A percentile compares a stretch with the other conserved stretches of the same genome.
Evolutionary conservation across 225 moss, liverwort and hornwort species (phyloP).

Genomic region (Pleurozium schreberi): DNA sequence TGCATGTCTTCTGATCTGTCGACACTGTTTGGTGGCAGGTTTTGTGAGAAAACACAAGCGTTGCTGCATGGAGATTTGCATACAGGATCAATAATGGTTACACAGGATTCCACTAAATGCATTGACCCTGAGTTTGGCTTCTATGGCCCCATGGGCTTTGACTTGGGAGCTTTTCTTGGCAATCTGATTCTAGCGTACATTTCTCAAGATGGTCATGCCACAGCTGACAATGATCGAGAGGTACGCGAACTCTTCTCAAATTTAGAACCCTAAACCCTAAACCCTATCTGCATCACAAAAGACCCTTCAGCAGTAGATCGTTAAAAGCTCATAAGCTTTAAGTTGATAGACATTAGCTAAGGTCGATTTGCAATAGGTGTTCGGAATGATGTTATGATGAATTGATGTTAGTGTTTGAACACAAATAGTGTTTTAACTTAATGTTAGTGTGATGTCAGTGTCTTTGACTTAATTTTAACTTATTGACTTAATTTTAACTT

Average conservation of each 20-base stretch:
- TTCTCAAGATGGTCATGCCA: conserved; percentile 85
- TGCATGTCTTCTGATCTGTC: neutral
- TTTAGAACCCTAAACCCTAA: too few species aligned
- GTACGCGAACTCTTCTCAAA: neutral
- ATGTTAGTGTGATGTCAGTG: neutral
- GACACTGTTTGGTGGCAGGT: conserved; percentile 19
- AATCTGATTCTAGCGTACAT: conserved; percentile 68
- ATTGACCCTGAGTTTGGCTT: conserved; percentile 93
- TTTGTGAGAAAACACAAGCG: conserved; percentile 67
- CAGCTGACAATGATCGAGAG: conserved; percentile 44
- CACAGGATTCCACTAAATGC: conserved; percentile 69
- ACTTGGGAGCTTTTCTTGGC: conserved; percentile 78
- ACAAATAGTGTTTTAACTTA: too few species aligned
- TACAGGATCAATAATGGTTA: conserved; percentile 92
- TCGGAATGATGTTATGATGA: neutral
- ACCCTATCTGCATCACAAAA: neutral
- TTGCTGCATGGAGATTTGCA: conserved; percentile 87
- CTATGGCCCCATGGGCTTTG: conserved; percentile 91
- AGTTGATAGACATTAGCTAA: neutral
- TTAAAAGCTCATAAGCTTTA: neutral
- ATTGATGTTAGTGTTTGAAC: neutral
- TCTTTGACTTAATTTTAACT: neutral
- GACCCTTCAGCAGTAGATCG: neutral
- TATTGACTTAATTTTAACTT: neutral
- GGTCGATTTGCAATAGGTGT: neutral